Evolutionary conservation across 2,329 filamentous ascomycete genomes (phyloP), one percentile per base, ranked within the genome.

Genomic region (Setomelanomma holmii): DNA sequence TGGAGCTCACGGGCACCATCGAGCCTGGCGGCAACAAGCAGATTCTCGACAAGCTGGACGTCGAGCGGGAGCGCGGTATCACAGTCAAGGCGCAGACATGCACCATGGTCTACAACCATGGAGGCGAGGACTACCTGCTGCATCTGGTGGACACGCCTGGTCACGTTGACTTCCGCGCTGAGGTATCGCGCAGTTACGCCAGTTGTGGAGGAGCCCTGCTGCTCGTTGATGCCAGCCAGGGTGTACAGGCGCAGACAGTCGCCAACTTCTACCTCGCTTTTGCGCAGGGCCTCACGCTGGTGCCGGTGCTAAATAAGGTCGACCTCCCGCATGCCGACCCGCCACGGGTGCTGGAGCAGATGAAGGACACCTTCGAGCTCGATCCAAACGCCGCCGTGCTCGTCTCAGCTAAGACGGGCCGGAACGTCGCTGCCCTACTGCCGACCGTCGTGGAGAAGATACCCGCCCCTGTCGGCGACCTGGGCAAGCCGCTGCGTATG

Each of bases 81-180:
- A 99, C 95, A 0, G 95, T 99, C 74, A 99, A 99, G 80, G 95
- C 95, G 49, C 95, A 99, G 80, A 98, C 95, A 51, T 98, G 95
- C 77, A 95, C 89, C 49, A 99, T 99, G 95, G 84, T 99, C 45
- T 96, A 97, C 80, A 91, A 89, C 22, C 82, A 96, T 77, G 80
- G 89, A 16, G 93, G 90, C 14, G 80, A 89, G 24, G 95, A 99
- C 75, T 98, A 98, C 73, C 83, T 99, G 50, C 82, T 99, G 23
- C 95, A 99, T 76, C 83, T 99, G 22, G 93, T 99, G 51, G 95
- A 99, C 75, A 99, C 95, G 0, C 95, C 95, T 0, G 95, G 95
- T 22, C 95, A 99, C 78, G 95, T 99, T 51, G 95, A 99, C 78
- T 99, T 99, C 75, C 86, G 95, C 49, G 95, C 95, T 41, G 95